Evolutionary conservation across 305 asterid species (phyloP).

Genomic region (Rubia tinctorum): DNA sequence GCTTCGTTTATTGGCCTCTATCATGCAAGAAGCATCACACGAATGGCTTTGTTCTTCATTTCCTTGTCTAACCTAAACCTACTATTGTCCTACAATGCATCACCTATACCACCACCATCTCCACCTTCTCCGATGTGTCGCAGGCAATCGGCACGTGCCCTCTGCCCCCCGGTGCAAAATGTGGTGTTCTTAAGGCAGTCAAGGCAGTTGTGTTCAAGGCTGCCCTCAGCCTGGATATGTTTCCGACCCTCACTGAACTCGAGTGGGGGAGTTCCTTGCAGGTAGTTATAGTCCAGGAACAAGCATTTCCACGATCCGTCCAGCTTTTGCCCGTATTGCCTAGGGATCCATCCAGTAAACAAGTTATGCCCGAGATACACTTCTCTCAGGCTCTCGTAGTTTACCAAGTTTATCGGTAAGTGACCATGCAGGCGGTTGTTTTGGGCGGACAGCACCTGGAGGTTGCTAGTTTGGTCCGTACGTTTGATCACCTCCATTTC

Average conservation of each 20-base stretch:
- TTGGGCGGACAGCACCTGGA: constrained; percentile 29
- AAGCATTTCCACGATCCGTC: constrained; percentile 31
- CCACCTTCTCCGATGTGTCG: background rate
- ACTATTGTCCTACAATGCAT: background rate
- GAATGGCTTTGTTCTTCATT: background rate
- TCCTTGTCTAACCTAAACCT: background rate
- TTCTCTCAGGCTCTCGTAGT: constrained; percentile 27
- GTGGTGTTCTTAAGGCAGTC: constrained; percentile 22
- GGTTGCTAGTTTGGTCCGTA: constrained; percentile 22
- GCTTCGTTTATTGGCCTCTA: background rate
- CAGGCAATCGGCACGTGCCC: constrained; percentile 42
- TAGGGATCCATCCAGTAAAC: constrained; percentile 38
- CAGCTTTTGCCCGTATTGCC: constrained; percentile 26
- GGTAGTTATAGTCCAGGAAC: constrained; percentile 35
- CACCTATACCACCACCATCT: constrained; percentile 1
- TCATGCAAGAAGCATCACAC: background rate
- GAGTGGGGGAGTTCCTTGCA: constrained; percentile 38
- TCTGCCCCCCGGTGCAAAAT: constrained; percentile 38
- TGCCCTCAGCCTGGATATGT: constrained; percentile 20
- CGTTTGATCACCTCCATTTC: constrained; percentile 22
- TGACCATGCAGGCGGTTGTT: constrained; percentile 34
- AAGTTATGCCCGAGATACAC: constrained; percentile 42
- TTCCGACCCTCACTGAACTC: constrained; percentile 11
- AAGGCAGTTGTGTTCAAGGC: constrained; percentile 44
- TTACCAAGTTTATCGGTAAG: constrained; percentile 35